Evolutionary conservation across 2,329 filamentous ascomycete genomes (phyloP).

Genomic region (Penicillium corylophilum): DNA sequence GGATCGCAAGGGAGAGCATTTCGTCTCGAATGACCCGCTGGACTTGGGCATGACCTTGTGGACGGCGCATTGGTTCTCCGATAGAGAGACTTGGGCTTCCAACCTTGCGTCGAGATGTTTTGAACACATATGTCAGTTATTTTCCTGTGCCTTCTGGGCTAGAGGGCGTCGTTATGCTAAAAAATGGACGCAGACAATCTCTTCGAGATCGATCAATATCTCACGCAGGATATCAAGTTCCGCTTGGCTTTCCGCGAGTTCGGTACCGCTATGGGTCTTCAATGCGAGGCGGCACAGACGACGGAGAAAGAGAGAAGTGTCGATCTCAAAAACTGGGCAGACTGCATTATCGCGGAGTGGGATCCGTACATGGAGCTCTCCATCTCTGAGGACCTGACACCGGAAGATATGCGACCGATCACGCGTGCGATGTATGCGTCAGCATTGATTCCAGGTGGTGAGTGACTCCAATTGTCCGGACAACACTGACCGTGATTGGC

Average conservation of each 20-base stretch:
- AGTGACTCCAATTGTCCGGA: conserved; percentile 25
- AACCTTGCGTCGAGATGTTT: conserved; percentile 38
- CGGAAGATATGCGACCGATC: conserved; percentile 53
- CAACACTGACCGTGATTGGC: neutral
- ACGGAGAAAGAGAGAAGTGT: conserved; percentile 35
- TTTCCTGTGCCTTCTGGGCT: neutral
- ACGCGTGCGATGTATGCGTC: conserved; percentile 59
- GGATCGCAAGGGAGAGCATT: conserved; percentile 44
- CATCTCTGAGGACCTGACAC: conserved; percentile 31
- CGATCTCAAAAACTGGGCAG: conserved; percentile 32
- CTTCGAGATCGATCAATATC: conserved; percentile 36
- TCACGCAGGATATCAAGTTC: conserved; percentile 33
- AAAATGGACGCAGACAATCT: conserved; percentile 30
- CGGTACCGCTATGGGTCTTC: conserved; percentile 52
- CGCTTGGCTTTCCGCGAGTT: conserved; percentile 57
- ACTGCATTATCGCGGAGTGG: conserved; percentile 40
- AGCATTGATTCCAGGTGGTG: conserved; percentile 56
- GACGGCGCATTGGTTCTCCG: conserved; percentile 53
- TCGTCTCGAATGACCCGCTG: conserved; percentile 51
- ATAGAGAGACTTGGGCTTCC: conserved; percentile 50
- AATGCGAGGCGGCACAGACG: conserved; percentile 38
- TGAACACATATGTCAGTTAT: conserved; percentile 36
- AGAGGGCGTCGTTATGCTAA: conserved; percentile 1
- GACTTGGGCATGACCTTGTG: conserved; percentile 62
- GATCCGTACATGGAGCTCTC: conserved; percentile 40